A percentile compares a stretch with the other conserved stretches of the same genome.
Evolutionary conservation across 129 eudicot genomes (phyloP).

Genomic region (Deinandra increscens): DNA sequence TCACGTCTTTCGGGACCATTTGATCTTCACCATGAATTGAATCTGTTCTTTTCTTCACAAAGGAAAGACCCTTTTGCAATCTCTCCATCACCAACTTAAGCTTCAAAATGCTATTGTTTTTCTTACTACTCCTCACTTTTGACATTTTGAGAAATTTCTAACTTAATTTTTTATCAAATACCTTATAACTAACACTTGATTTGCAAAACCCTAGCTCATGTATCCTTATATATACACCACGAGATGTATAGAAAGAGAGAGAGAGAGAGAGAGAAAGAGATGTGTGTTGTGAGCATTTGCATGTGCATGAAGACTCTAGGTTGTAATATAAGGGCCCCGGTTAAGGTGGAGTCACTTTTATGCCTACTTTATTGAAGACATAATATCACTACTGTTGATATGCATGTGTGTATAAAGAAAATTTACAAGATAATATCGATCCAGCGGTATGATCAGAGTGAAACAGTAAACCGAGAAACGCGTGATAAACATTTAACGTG

Average conservation of each 20-base stretch:
- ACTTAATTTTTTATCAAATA: slow-evolving; percentile 10
- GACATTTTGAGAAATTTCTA: slow-evolving; percentile 3
- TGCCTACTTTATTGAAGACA: slow-evolving; percentile 16
- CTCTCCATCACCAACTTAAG: slow-evolving; percentile 27
- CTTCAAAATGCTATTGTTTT: slow-evolving; percentile 32
- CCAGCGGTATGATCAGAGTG: not conserved
- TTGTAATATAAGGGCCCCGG: slow-evolving; percentile 11
- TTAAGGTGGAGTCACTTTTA: slow-evolving; percentile 37
- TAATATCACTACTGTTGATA: slow-evolving; percentile 3
- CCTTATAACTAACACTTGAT: not conserved
- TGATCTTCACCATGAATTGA: slow-evolving; percentile 17
- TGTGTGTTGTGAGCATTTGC: slow-evolving; percentile 13
- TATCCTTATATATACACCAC: slow-evolving; percentile 30
- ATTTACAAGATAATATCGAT: not conserved
- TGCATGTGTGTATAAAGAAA: not conserved
- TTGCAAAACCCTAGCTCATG: not conserved
- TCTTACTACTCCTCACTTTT: slow-evolving; percentile 28
- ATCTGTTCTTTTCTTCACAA: slow-evolving; percentile 11
- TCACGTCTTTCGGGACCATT: slow-evolving; percentile 37
- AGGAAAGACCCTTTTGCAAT: slow-evolving; percentile 37
- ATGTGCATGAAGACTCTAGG: slow-evolving; percentile 31
- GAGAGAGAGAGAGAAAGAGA: not conserved
- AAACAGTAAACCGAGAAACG: not conserved
- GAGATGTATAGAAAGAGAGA: not conserved
- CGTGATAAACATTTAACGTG: not conserved